These are phyloP conservation scores for Ampelomyces quisqualis DNA, from an alignment of 2,329 filamentous ascomycete species.

Conservation along the genomic window DNA sequence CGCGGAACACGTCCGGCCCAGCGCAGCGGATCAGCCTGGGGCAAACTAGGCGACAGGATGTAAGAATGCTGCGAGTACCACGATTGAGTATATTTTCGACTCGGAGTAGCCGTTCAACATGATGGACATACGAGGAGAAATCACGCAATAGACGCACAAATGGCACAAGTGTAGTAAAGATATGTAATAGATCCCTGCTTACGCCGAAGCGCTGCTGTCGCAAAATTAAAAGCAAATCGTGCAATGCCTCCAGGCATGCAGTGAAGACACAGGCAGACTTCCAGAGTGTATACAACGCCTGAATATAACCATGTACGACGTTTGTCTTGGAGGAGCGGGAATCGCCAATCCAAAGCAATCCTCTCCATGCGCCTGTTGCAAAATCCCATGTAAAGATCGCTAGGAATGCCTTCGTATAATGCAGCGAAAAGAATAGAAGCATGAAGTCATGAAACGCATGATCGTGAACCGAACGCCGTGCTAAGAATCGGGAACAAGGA, in stretches of 20 bases:
- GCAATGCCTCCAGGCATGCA: constrained; percentile 8
- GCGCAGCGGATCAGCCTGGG: constrained; percentile 2
- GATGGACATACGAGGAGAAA: too few relatives aligned
- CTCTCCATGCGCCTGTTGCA: constrained; percentile 12
- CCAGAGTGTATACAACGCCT: constrained; percentile 13
- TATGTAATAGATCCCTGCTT: too few relatives aligned
- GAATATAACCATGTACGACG: constrained; percentile 7
- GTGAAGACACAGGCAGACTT: constrained; percentile 2
- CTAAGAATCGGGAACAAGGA: constrained; percentile 16
- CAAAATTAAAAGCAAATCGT: constrained; percentile 3
- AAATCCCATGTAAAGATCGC: constrained; percentile 8
- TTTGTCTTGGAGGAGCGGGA: constrained; percentile 1
- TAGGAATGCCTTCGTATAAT: constrained; percentile 19
- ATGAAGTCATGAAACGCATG: constrained; percentile 20
- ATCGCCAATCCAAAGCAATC: constrained; percentile 7
- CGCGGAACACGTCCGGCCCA: constrained; percentile 9
- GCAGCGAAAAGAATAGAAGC: constrained; percentile 19
- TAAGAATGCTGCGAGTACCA: background rate
- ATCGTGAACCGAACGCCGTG: constrained; percentile 25
- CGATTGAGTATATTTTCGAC: too few relatives aligned
- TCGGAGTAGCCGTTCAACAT: too few relatives aligned
- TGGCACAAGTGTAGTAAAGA: constrained; percentile 2
- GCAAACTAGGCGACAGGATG: background rate
- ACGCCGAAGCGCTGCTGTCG: too few relatives aligned
- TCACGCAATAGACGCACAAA: constrained; percentile 2